These are phyloP conservation scores for Aspergillus jensenii DNA, from an alignment of 2,329 filamentous ascomycete species.

Conservation along the genomic window DNA sequence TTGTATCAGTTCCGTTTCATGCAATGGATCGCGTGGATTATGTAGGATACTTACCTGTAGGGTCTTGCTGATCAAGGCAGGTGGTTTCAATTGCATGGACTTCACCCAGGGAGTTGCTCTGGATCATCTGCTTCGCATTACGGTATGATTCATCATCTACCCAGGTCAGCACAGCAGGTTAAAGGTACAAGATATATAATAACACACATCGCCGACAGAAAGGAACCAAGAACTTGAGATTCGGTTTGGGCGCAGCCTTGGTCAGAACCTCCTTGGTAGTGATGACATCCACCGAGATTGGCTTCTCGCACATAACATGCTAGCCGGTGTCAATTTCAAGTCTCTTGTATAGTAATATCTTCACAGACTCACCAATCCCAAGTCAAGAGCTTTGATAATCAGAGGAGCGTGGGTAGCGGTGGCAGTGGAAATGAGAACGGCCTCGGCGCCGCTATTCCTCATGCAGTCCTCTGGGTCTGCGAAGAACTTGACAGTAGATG, in stretches of 20 bases:
- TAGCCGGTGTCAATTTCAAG: neutral
- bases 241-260: slow-evolving; percentile 9
- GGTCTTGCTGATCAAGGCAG: slow-evolving; percentile 8
- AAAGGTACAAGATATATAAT: too few species aligned
- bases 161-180: neutral
- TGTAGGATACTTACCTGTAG: slow-evolving; percentile 12
- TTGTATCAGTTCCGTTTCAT: too few species aligned
- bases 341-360: too few species aligned
- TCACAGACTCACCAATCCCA: neutral
- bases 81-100: slow-evolving; percentile 8
- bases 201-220: slow-evolving; percentile 8
- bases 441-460: slow-evolving; percentile 7
- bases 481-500: slow-evolving; percentile 1
- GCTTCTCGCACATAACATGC: slow-evolving; percentile 15
- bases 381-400: slow-evolving; percentile 1
- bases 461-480: slow-evolving; percentile 5
- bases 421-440: slow-evolving; percentile 8
- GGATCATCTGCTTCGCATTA: slow-evolving; percentile 1
- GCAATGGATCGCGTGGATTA: too few species aligned
- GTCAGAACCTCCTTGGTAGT: slow-evolving; percentile 9
- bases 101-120: neutral
- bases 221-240: slow-evolving; percentile 12
- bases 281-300: slow-evolving; percentile 7
- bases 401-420: slow-evolving; percentile 11
- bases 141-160: slow-evolving; percentile 12